Evolutionary conservation across 306 rosid genomes (phyloP).

Genomic region (Cucumis hystrix): DNA sequence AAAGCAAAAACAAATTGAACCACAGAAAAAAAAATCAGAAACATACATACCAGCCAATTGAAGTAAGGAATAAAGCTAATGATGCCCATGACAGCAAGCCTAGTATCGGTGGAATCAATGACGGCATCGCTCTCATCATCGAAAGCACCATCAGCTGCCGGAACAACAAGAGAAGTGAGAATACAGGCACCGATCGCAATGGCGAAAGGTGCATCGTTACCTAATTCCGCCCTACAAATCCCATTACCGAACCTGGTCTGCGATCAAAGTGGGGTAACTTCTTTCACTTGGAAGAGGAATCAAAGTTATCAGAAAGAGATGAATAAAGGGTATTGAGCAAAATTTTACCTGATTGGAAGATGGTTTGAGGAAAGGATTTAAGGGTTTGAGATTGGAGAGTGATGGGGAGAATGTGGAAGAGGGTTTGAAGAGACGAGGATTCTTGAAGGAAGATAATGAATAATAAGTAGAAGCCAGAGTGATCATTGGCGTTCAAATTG

Average conservation of each 20-base stretch:
- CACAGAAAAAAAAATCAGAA: neutral
- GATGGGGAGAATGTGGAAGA: slow-evolving; percentile 6
- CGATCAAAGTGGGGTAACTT: neutral
- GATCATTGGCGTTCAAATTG: neutral
- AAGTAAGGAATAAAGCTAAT: slow-evolving; percentile 85
- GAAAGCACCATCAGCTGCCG: slow-evolving; percentile 13
- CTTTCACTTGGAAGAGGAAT: neutral
- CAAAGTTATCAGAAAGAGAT: neutral
- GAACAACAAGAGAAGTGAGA: slow-evolving; percentile 58
- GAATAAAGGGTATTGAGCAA: neutral
- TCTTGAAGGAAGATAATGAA: neutral
- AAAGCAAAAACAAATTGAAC: neutral
- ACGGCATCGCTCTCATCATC: slow-evolving; percentile 32
- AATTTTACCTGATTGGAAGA: slow-evolving; percentile 1
- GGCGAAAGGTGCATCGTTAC: slow-evolving; percentile 66
- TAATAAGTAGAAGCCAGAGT: neutral
- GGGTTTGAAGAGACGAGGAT: slow-evolving; percentile 2
- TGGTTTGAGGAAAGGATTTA: neutral
- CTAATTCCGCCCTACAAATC: slow-evolving; percentile 35
- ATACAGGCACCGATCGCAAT: slow-evolving; percentile 77
- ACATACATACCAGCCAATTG: slow-evolving; percentile 69
- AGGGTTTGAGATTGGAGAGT: neutral
- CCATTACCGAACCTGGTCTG: slow-evolving; percentile 10
- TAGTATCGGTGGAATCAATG: slow-evolving; percentile 42
- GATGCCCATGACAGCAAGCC: slow-evolving; percentile 73